Base-by-base conservation (phyloP, 306 rosid genomes). In the Vigna trinervia region DNA sequence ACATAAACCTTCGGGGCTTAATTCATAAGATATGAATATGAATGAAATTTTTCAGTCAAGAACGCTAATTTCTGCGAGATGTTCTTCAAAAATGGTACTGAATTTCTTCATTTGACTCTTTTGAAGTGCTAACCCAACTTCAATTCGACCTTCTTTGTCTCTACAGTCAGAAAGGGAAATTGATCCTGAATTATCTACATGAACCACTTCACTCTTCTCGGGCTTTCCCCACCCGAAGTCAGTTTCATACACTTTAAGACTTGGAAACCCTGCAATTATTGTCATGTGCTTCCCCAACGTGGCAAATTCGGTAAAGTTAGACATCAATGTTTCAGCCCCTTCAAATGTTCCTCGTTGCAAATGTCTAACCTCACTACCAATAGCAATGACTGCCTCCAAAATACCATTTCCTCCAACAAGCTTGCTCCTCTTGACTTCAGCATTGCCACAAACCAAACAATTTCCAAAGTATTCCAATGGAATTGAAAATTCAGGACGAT, bases 381-480 rank as follows among this genome's bases (percentile, higher is more conserved):
- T 77, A 23, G 73, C 89, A 39, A 66, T 47, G 17, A 30, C 79
- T 1, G 85, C 89, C 13, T 56, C 62, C 28, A 63, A 43, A 39
- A 83, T 41, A 9, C 87, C 89, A 62, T 70, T 74, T 23, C 13
- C 71, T 52, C 83, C 87, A 13, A 80, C 48, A n/a, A 86, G 53
- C 51, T 73, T 69, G 12, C 80, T 30, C 76, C 53, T 76, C 52
- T 52, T 61, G 7, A 80, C 32, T 14, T 26, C 5, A 1, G 41
- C 83, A 5, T 30, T 19, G 13, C 73, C 63, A 19, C 62, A 0
- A 9, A 64, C 62, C 11, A 83, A 36, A 41, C 83, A 86, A 12
- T 86, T 86, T 3, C 89, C 89, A 15, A 82, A 87, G 53, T 87
- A 87, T 12, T 67, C 43, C 0, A 11, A 43, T 4, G 87, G 89